Evolutionary conservation across 164 flowering plant species (phyloP), one percentile per base, ranked within the genome.

Genomic region (Echeveria elegans): DNA sequence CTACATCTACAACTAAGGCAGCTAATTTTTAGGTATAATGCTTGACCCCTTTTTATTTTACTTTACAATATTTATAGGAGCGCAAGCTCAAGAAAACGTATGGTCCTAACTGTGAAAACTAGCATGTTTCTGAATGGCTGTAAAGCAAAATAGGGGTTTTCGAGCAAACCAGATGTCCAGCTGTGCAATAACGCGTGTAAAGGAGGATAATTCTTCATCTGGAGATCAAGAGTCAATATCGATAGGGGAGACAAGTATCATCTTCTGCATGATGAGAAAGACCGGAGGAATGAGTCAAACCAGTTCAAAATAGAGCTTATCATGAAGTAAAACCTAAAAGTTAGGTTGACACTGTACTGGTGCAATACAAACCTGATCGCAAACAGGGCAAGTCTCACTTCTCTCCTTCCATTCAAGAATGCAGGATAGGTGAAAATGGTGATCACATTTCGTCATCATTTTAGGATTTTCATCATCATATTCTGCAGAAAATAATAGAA

Each of bases 401-500:
- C 88, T 77, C 78, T 86, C 85, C 86, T 78, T 70, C 88, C 90
- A 86, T 68, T 84, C 90, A 61, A 86, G 82, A 74, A 86, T 82
- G 75, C 90, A 84, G 0, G 85, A 71, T 56, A 84, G 82, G 74
- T 86, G 90, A 74, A 81, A 82, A 77, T 86, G 82, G 71, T 84
- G 90, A 23, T 84, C 80, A 37, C 88, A 84, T 66, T 78, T 77
- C 28, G 88, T 82, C 48, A 73, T 64, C 37, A 80, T 65, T 74
- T 78, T 78, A 47, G 81, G 81, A 63, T 78, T 78, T 58, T 81
- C 79, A 0, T 21, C 63, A 63, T 79, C 79, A 67, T 81, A 81
- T 66, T 81, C 85, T 81, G 79, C 69, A 64, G 40, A 66, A 47
- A 37, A 48, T 6, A 21, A 47, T 24, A 66, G 41, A 40, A 71